Percentiles rank a stretch among this genome's conserved stretches.
Conservation (phyloP, 768 basidiomycete species). For the Suillus decipiens region DNA sequence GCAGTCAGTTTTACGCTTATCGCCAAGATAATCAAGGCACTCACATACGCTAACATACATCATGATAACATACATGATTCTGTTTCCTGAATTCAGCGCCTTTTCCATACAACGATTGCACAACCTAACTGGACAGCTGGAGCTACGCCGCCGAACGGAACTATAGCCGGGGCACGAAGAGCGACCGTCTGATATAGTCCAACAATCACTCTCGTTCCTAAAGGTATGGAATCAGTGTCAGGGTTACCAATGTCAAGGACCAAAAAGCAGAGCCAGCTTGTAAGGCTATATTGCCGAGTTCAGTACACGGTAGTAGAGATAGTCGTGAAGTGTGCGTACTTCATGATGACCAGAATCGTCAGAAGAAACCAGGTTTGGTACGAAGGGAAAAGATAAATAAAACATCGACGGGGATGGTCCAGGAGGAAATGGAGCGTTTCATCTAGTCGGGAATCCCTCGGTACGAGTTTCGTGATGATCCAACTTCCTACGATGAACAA, state of each 20-base stretch:
- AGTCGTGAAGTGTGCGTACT: slow-evolving; percentile 46
- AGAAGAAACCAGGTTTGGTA: slow-evolving; percentile 94
- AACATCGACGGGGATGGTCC: slow-evolving; percentile 93
- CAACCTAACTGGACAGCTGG: slow-evolving; percentile 82
- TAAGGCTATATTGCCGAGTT: slow-evolving; percentile 43
- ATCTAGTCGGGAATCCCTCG: slow-evolving; percentile 55
- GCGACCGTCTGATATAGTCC: slow-evolving; percentile 80
- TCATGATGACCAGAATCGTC: slow-evolving; percentile 64
- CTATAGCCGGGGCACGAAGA: slow-evolving; percentile 92
- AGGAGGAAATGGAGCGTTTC: slow-evolving; percentile 91
- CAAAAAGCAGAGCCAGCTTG: slow-evolving; percentile 91
- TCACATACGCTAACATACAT: slow-evolving; percentile 88
- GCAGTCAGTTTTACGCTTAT: slow-evolving; percentile 8
- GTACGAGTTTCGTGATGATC: slow-evolving; percentile 63
- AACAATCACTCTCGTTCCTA: slow-evolving; percentile 67
- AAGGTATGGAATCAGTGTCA: slow-evolving; percentile 64
- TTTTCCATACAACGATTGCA: slow-evolving; percentile 4
- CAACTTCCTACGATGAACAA: slow-evolving; percentile 52
- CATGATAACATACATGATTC: slow-evolving; percentile 88
- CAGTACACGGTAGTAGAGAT: neutral
- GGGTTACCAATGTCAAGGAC: slow-evolving; percentile 84
- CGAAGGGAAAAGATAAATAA: slow-evolving; percentile 86
- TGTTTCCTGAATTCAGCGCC: slow-evolving; percentile 28
- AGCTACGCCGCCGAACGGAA: slow-evolving; percentile 71
- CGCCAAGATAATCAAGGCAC: slow-evolving; percentile 30